Base-by-base conservation (phyloP, 2,329 filamentous ascomycete genomes). In the Ramularia endophylla region DNA sequence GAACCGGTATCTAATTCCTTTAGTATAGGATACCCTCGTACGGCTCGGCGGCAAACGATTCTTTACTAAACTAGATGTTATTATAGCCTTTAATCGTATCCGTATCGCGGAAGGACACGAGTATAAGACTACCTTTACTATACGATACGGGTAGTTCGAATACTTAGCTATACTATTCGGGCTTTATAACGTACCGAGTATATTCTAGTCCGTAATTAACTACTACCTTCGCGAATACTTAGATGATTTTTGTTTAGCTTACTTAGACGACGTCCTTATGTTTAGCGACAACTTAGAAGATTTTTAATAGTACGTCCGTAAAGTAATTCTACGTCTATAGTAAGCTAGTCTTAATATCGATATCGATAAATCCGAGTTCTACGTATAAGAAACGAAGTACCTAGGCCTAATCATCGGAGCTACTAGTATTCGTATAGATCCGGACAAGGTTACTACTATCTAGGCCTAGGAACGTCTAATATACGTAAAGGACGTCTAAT, bases 231-330 rank as follows among this genome's bases (percentile, higher is more conserved):
- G 29, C 3, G 30, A 45, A 3, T 48, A 40, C 17, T 36, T 62
- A 0, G 46, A 63, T 34, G 15, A 45, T 5, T 55, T 57, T 41
- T 36, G 13, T 27, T 39, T 41, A 15, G 49, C 43, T 7, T 57
- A 59, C 31, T 30, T 59, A 1, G 46, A 59, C 32, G 43, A 59
- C 33, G 44, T 59, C 5, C 38, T 59, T n/a, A n/a, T n/a, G n/a
- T n/a, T n/a, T n/a, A n/a, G n/a, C n/a, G n/a, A n/a, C n/a, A n/a
- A n/a, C n/a, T n/a, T n/a, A n/a, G n/a, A n/a, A n/a, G n/a, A n/a
- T n/a, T n/a, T n/a, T n/a, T n/a, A n/a, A n/a, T n/a, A n/a, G n/a
- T n/a, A n/a, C n/a, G n/a, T n/a, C n/a, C n/a, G n/a, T n/a, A n/a
- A n/a, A n/a, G n/a, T n/a, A n/a, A n/a, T n/a, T n/a, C n/a, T n/a